These are phyloP conservation scores for Fusarium floridanum DNA, from an alignment of 2,329 filamentous ascomycete species.

Conservation along the genomic window DNA sequence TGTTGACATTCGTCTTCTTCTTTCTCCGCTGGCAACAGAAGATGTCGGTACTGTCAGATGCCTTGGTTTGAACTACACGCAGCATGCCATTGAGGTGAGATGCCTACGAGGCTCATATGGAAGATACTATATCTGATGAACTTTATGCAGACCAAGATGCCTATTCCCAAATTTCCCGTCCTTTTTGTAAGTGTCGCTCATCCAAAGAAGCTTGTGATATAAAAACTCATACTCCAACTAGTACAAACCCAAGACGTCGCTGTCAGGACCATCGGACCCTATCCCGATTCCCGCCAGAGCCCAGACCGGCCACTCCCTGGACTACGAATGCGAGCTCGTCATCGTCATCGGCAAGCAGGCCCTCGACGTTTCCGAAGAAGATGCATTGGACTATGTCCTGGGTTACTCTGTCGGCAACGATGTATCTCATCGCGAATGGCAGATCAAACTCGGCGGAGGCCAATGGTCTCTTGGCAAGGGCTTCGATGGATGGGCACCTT, in stretches of 20 bases:
- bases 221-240: background rate
- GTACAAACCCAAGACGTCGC: background rate
- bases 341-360: background rate
- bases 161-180: background rate
- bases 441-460: background rate
- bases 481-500: background rate
- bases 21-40: background rate
- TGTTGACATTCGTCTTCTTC: background rate
- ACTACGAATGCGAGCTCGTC: background rate
- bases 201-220: no score
- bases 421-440: background rate
- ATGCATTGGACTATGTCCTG: background rate
- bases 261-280: background rate
- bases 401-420: background rate
- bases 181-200: constrained; percentile 2
- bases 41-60: background rate
- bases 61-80: background rate
- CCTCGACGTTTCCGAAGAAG: background rate
- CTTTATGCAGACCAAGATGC: background rate
- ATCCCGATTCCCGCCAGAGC: background rate
- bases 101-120: background rate
- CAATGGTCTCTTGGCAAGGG: background rate
- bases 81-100: background rate
- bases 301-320: background rate
- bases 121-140: background rate